Percentiles rank a stretch among this genome's conserved stretches.
Conservation (phyloP, 345 rosid genomes). For the Excoecaria agallocha region DNA sequence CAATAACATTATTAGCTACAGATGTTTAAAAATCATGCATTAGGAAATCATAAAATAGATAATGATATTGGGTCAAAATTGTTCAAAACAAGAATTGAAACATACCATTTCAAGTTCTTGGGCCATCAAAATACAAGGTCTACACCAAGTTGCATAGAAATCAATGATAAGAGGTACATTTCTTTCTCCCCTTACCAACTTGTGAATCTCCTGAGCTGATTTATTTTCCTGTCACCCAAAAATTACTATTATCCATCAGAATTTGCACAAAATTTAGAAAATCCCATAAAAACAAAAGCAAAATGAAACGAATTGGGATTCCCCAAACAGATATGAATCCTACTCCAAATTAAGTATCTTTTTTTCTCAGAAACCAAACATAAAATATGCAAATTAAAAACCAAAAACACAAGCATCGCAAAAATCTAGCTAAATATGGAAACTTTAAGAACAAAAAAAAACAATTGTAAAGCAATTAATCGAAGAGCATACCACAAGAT, state of each 20-base stretch:
- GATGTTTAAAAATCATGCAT: too few relatives aligned
- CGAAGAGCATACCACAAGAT: slow-evolving; percentile 63
- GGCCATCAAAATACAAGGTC: slow-evolving; percentile 92
- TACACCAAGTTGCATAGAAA: slow-evolving; percentile 97
- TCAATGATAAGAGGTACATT: slow-evolving; percentile 73
- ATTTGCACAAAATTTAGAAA: neutral
- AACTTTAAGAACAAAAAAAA: neutral
- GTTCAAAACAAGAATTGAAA: neutral
- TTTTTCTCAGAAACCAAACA: neutral
- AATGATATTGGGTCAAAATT: neutral
- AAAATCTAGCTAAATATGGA: too few relatives aligned
- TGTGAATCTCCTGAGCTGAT: slow-evolving; percentile 67
- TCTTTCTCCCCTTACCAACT: slow-evolving; percentile 76
- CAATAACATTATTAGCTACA: neutral
- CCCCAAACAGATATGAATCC: neutral
- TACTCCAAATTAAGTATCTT: too few relatives aligned
- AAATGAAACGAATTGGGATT: neutral
- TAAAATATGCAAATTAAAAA: too few relatives aligned
- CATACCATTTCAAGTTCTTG: slow-evolving; percentile 91
- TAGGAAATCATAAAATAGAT: neutral
- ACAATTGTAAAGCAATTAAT: neutral
- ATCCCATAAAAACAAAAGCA: neutral
- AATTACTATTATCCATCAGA: neutral
- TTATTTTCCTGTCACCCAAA: slow-evolving; percentile 51
- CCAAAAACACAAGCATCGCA: neutral